Conservation (phyloP, 163 green algal genomes). For the Chlorella variabilis region DNA sequence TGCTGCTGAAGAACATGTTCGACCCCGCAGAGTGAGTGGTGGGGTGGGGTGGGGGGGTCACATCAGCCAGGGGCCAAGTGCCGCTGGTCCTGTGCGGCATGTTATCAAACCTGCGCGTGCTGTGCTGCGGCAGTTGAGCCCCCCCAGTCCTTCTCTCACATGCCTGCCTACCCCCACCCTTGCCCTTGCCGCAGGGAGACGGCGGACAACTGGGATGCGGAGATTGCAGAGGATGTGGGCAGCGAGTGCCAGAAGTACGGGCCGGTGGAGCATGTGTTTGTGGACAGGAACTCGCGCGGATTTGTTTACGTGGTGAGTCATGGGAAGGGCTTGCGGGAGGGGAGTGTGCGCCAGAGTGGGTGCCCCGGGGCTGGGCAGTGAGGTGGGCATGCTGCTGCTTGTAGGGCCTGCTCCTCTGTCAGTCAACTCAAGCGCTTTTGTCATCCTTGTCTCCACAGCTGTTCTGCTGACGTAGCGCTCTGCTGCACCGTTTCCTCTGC, state of each 20-base stretch:
- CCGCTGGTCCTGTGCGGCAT: not conserved
- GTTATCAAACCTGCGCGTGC: too few relatives aligned
- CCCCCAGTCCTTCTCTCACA: too few relatives aligned
- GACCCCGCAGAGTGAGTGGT: slow-evolving; percentile 70
- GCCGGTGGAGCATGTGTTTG: slow-evolving; percentile 81
- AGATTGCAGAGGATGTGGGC: slow-evolving; percentile 91
- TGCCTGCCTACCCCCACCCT: too few relatives aligned
- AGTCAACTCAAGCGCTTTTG: too few relatives aligned
- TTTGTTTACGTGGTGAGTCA: slow-evolving; percentile 29
- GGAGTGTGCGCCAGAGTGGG: not conserved
- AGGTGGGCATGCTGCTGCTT: not conserved
- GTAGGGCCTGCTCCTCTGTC: too few relatives aligned
- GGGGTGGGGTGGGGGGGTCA: not conserved
- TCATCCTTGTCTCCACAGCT: too few relatives aligned
- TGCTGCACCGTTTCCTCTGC: too few relatives aligned
- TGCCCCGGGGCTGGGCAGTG: too few relatives aligned
- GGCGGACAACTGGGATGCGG: slow-evolving; percentile 87
- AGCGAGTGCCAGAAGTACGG: slow-evolving; percentile 96
- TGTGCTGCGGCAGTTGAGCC: too few relatives aligned
- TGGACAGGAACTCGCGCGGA: slow-evolving; percentile 77
- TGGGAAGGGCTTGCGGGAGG: not conserved
- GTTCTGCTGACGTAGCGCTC: too few relatives aligned
- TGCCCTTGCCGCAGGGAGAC: slow-evolving; percentile 65
- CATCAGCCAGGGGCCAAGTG: too few relatives aligned
- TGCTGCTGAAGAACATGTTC: slow-evolving; percentile 99